phyloP scores from a whole-genome alignment of 2,329 filamentous ascomycete genomes.

The Boeremia lycopersici region DNA sequence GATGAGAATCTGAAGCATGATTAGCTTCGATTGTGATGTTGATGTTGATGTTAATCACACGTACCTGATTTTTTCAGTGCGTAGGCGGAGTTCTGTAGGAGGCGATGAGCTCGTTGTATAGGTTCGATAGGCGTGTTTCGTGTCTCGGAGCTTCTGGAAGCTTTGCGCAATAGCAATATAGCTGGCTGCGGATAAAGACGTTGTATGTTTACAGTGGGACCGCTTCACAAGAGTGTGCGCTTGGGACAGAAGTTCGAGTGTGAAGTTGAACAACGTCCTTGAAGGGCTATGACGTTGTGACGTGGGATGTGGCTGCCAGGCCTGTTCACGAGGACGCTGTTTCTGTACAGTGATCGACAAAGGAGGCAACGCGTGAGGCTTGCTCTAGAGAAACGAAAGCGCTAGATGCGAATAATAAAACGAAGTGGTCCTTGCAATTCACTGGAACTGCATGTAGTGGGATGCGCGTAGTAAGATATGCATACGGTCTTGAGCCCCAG shows the following conservation, averaged over 20 bases:
- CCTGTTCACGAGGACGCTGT: conserved; percentile 25
- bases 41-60: not conserved
- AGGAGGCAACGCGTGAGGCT: conserved; percentile 14
- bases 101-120: not conserved
- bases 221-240: conserved; percentile 5
- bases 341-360: conserved; percentile 37
- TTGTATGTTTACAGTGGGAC: conserved; percentile 11
- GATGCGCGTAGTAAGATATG: not conserved
- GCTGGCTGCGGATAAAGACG: conserved; percentile 4
- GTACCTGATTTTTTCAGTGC: conserved; percentile 1
- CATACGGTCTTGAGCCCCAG: conserved; percentile 5
- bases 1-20: conserved; percentile 19
- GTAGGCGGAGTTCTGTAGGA: conserved; percentile 1
- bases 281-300: conserved; percentile 28
- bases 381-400: conserved; percentile 1
- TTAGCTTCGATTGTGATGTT: not conserved
- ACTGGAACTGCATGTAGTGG: no score
- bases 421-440: not conserved
- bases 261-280: conserved; percentile 8
- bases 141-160: not conserved
- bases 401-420: conserved; percentile 19
- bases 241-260: not conserved
- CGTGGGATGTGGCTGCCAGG: conserved; percentile 25
- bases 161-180: conserved; percentile 13
- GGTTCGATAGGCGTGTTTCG: not conserved